Evolutionary conservation across 2,329 filamentous ascomycete genomes (phyloP).

Genomic region (Sporothrix pseudoabietina): DNA sequence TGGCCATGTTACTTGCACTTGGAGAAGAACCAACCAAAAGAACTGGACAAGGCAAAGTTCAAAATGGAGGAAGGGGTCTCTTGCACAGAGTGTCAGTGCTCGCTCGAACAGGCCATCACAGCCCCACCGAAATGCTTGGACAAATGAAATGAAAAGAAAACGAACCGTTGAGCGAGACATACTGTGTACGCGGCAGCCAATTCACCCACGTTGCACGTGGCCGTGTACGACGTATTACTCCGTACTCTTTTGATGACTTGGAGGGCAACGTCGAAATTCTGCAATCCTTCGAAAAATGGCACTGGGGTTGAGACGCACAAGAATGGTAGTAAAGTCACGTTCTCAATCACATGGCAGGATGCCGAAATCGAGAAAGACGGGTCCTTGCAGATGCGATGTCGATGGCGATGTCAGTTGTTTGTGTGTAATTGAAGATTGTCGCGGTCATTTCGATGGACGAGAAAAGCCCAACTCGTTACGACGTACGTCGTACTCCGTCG

Average conservation of each 20-base stretch:
- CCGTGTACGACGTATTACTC: background rate
- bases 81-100: background rate
- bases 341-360: background rate
- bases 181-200: background rate
- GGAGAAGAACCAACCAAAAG: background rate
- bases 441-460: background rate
- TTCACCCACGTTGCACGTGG: background rate
- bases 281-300: background rate
- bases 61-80: background rate
- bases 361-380: background rate
- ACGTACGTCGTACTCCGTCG: background rate
- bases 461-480: background rate
- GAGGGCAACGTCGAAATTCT: background rate
- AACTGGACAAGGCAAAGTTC: background rate
- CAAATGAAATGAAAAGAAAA: background rate
- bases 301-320: background rate
- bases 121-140: background rate
- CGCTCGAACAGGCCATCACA: background rate
- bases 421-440: background rate
- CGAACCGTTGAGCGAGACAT: background rate
- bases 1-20: background rate
- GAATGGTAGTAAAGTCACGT: background rate
- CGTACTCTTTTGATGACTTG: background rate
- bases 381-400: background rate
- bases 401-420: background rate